Evolutionary conservation across 306 rosid genomes (phyloP).

Genomic region (Begonia loranthoides): DNA sequence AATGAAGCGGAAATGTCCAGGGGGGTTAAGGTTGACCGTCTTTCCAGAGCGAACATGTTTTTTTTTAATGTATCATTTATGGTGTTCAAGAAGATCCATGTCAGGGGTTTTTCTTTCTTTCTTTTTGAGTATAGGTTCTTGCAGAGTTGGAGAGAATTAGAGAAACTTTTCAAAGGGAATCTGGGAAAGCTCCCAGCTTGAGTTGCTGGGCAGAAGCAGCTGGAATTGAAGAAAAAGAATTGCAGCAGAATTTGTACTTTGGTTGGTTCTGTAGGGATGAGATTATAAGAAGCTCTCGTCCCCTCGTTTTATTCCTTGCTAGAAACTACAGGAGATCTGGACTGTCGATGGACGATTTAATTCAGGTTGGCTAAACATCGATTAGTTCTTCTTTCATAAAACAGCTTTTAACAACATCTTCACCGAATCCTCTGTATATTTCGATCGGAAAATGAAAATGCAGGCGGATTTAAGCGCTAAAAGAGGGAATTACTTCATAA

Average conservation of each 20-base stretch:
- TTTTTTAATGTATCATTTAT: not conserved
- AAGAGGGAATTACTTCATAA: no score
- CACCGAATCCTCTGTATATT: not conserved
- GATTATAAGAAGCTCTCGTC: slow-evolving; percentile 59
- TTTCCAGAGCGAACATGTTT: slow-evolving; percentile 4
- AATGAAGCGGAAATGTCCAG: slow-evolving; percentile 70
- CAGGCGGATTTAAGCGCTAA: no score
- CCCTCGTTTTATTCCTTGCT: slow-evolving; percentile 61
- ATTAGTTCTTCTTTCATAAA: not conserved
- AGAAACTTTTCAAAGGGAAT: slow-evolving; percentile 48
- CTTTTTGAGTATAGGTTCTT: slow-evolving; percentile 32
- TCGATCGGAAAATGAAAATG: no score
- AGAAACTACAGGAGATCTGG: slow-evolving; percentile 72
- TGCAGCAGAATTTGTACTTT: slow-evolving; percentile 35
- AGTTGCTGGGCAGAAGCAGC: slow-evolving; percentile 77
- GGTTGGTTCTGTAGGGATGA: slow-evolving; percentile 70
- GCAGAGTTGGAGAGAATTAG: slow-evolving; percentile 60
- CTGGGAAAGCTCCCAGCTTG: slow-evolving; percentile 41
- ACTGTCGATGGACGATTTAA: slow-evolving; percentile 59
- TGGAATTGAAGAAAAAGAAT: slow-evolving; percentile 46
- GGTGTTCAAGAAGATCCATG: not conserved
- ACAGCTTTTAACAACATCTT: not conserved
- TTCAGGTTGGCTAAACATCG: slow-evolving; percentile 57
- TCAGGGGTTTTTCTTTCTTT: not conserved
- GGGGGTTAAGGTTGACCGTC: slow-evolving; percentile 55